Evolutionary conservation across 2,329 filamentous ascomycete species (phyloP), one percentile per base, ranked within the genome.

Genomic region (Cordyceps militaris): DNA sequence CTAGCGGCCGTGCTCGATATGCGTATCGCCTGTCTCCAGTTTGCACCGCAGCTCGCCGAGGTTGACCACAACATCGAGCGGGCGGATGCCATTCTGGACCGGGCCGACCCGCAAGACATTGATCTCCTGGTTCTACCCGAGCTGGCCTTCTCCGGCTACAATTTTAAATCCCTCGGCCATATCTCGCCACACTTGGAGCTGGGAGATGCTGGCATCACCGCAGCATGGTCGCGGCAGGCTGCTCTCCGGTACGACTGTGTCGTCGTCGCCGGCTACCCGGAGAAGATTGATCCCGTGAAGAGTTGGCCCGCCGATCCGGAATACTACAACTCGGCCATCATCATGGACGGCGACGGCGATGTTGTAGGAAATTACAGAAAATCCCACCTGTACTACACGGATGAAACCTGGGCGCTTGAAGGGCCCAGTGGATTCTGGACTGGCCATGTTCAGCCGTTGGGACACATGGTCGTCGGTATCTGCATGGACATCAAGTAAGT

Each of bases 131-230:
- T 93, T 0, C 73, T 93, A 0, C 88, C 89, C 0, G 89, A 93
- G 67, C 73, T 93, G 69, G 87, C 89, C 1, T 91, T 93, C 66
- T 80, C 83, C 58, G 87, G 89, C 30, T 94, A 92, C 74, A 91
- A 91, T 68, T 93, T 92, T 73, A 79, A 81, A 43, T 87, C 85
- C 0, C 69, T 89, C 2, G 73, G 80, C 32, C 79, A 89, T 1
- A 91, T 93, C 44, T 71, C 72, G 1, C 86, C 87, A 0, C 88
- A 77, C 63, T 80, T 93, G 3, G 89, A 94, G 66, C 80, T 77
- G 0, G 81, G 81, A 0, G 79, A 81, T 5, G 75, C 81, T 0
- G 89, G 89, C 0, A 82, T 87, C 55, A 85, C 79, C 7, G 85
- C 88, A 0, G 70, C 86, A 21, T 94, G 89, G 89, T 88, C 88